Percentiles rank a stretch among this genome's conserved stretches.
phyloP scores from a whole-genome alignment of 2,329 filamentous ascomycete species.

The Trichoderma aggressivum region DNA sequence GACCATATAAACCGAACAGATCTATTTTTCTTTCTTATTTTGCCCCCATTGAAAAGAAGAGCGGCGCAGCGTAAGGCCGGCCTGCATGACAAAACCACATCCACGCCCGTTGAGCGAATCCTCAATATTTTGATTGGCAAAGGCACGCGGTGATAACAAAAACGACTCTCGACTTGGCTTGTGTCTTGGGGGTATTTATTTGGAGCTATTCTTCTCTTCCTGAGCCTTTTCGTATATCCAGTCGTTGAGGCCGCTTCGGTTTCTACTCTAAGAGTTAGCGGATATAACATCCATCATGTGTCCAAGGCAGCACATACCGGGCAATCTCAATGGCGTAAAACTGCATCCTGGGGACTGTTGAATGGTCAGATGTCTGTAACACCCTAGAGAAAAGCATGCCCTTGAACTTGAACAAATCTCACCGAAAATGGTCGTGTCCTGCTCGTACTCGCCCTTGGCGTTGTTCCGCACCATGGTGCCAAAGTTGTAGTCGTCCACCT shows the following conservation, averaged over 20 bases:
- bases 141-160: background rate
- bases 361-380: background rate
- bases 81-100: background rate
- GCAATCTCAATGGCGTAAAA: slow-evolving; percentile 55
- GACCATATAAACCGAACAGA: background rate
- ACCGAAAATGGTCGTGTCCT: slow-evolving; percentile 92
- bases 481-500: slow-evolving; percentile 96
- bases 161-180: background rate
- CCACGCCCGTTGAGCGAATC: background rate
- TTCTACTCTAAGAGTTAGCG: slow-evolving; percentile 53
- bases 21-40: background rate
- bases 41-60: background rate
- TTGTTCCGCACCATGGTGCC: slow-evolving; percentile 84
- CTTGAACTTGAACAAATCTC: slow-evolving; percentile 26
- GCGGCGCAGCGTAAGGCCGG: background rate
- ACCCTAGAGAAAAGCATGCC: too few relatives aligned
- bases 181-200: slow-evolving; percentile 17
- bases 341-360: slow-evolving; percentile 52
- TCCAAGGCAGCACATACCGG: slow-evolving; percentile 28
- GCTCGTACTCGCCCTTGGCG: slow-evolving; percentile 77
- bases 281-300: background rate
- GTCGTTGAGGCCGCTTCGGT: slow-evolving; percentile 86
- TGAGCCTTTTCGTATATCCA: slow-evolving; percentile 91
- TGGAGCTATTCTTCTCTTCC: slow-evolving; percentile 44
- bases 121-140: background rate